These are phyloP conservation scores for Lactarius evosmus DNA, from an alignment of 768 basidiomycete species.

Conservation along the genomic window DNA sequence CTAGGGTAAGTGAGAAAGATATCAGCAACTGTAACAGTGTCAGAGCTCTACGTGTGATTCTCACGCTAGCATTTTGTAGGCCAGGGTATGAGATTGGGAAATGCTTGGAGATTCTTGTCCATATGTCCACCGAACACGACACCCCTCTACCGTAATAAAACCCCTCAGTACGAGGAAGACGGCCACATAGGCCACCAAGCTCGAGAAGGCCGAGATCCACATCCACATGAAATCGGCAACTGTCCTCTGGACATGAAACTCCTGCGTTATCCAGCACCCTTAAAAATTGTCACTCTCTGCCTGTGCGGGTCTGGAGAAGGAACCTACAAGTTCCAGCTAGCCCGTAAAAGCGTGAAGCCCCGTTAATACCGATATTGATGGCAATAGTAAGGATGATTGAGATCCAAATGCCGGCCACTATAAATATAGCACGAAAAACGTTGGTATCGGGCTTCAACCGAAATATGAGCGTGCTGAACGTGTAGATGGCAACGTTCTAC, in stretches of 20 bases:
- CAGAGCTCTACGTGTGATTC: slow-evolving; percentile 22
- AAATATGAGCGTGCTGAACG: slow-evolving; percentile 40
- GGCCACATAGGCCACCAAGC: slow-evolving; percentile 44
- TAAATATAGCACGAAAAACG: slow-evolving; percentile 34
- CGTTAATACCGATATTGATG: slow-evolving; percentile 38
- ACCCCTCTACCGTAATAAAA: slow-evolving; percentile 37
- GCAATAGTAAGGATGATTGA: slow-evolving; percentile 41
- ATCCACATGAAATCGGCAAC: slow-evolving; percentile 53
- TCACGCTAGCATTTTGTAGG: slow-evolving; percentile 49
- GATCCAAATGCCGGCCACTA: slow-evolving; percentile 40
- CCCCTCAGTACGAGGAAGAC: slow-evolving; percentile 44
- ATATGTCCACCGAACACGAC: slow-evolving; percentile 29
- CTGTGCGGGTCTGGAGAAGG: background rate
- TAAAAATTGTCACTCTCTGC: slow-evolving; percentile 1
- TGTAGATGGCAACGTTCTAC: slow-evolving; percentile 41
- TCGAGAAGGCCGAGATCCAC: slow-evolving; percentile 45
- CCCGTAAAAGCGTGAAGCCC: slow-evolving; percentile 40
- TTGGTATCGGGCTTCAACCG: slow-evolving; percentile 33
- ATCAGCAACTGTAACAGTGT: slow-evolving; percentile 9
- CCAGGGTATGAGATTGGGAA: slow-evolving; percentile 33
- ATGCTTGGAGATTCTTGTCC: slow-evolving; percentile 17
- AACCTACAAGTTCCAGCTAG: slow-evolving; percentile 41
- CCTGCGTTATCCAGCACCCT: slow-evolving; percentile 52
- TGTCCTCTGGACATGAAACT: slow-evolving; percentile 40
- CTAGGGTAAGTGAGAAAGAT: slow-evolving; percentile 35